Percentiles rank a stretch among this genome's conserved stretches.
Conservation (phyloP, 129 eudicot species). For the Saussurea involucrata region DNA sequence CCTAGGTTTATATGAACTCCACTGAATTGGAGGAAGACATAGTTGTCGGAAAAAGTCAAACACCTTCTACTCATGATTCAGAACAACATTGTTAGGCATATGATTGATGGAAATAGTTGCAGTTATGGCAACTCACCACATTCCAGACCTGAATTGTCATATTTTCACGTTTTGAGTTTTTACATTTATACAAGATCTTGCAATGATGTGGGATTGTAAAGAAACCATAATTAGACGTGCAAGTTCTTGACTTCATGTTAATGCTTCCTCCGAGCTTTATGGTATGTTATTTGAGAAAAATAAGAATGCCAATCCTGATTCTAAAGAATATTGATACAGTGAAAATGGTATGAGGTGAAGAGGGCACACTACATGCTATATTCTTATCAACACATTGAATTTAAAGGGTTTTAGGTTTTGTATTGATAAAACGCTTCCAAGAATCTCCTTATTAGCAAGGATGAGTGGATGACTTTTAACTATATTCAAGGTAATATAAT, state of each 20-base stretch:
- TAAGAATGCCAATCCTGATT: neutral
- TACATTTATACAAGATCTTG: neutral
- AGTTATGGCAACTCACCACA: neutral
- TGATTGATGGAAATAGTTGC: neutral
- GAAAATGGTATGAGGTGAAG: neutral
- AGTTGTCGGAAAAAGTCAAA: neutral
- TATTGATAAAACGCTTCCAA: neutral
- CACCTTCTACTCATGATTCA: neutral
- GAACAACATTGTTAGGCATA: neutral
- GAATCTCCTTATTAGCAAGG: too few species aligned
- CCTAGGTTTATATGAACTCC: neutral
- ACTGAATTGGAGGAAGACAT: neutral
- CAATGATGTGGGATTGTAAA: neutral
- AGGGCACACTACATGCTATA: neutral
- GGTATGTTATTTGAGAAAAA: neutral
- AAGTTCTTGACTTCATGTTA: neutral
- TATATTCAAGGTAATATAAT: too few species aligned
- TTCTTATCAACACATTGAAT: neutral
- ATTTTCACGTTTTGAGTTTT: neutral
- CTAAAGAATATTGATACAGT: neutral
- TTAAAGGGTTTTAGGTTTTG: neutral
- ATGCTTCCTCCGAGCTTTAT: neutral
- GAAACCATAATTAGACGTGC: neutral
- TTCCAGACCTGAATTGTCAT: neutral
- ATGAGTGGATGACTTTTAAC: too few species aligned